These are phyloP conservation scores for Myxozyma vanderwaltii DNA, from an alignment of 805 yeast genomes.

Conservation along the genomic window DNA sequence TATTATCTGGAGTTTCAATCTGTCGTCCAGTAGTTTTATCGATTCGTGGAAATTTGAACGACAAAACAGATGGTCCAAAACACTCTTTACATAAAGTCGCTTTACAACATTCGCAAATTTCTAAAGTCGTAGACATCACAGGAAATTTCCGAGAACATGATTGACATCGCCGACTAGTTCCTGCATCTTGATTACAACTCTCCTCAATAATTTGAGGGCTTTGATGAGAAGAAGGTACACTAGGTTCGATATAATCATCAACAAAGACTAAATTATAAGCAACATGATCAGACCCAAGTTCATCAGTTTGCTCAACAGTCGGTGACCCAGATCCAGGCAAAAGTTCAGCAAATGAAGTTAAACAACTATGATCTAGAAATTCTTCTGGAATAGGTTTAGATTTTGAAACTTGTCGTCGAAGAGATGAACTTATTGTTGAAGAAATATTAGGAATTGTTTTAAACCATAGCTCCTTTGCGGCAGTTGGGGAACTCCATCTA, in stretches of 20 bases:
- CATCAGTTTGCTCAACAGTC: not conserved
- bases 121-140: not conserved
- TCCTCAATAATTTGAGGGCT: not conserved
- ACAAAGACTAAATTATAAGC: conserved; percentile 13
- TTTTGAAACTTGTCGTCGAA: conserved; percentile 8
- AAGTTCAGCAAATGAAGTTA: conserved; percentile 23
- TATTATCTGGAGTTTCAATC: conserved; percentile 1
- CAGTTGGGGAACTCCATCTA: too few relatives aligned
- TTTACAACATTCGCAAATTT: conserved; percentile 14
- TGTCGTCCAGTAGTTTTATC: conserved; percentile 9
- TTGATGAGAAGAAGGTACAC: not conserved
- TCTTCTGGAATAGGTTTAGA: conserved; percentile 11
- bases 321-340: conserved; percentile 11
- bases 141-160: not conserved
- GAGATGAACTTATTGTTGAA: conserved; percentile 5
- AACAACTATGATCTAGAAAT: conserved; percentile 14
- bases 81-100: conserved; percentile 13
- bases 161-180: not conserved
- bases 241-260: conserved; percentile 18
- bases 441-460: conserved; percentile 2
- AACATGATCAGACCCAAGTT: conserved; percentile 12
- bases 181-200: not conserved
- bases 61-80: conserved; percentile 18
- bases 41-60: conserved; percentile 20
- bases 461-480: conserved; percentile 8